phyloP scores from a whole-genome alignment of 176 grass and related monocot genomes.

The Musa troglodytarum region DNA sequence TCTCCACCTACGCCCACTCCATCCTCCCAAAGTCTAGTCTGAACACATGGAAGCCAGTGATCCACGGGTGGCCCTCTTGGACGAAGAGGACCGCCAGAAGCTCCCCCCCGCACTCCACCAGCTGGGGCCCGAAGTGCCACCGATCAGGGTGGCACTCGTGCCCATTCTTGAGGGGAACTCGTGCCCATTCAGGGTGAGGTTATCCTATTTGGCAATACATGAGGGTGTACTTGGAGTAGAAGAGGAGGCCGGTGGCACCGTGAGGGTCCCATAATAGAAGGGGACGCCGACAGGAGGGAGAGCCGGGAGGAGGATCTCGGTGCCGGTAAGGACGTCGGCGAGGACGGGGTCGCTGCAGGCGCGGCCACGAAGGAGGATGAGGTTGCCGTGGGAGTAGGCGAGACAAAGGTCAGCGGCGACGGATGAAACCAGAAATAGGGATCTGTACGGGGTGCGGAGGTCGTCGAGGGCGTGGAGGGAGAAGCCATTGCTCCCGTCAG shows the following conservation, averaged over 20 bases:
- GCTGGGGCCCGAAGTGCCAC: conserved; percentile 25
- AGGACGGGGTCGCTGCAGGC: no score
- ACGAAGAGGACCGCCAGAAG: conserved; percentile 15
- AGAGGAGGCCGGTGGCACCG: conserved; percentile 16
- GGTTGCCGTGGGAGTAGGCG: no score
- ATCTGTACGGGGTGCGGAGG: no score
- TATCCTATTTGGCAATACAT: conserved; percentile 10
- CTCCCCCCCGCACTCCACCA: conserved; percentile 6
- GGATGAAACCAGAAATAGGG: no score
- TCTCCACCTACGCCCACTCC: conserved; percentile 22
- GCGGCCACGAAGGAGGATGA: no score
- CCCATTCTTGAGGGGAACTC: neutral
- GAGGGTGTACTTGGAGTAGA: conserved; percentile 23
- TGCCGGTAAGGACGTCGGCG: no score
- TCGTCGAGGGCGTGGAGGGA: no score
- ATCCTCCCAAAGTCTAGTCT: conserved; percentile 17
- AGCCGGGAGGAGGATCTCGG: no score
- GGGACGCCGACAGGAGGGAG: neutral
- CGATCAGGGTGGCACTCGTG: no score
- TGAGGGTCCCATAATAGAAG: conserved; percentile 23
- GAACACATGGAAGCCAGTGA: neutral
- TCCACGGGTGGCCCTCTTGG: neutral
- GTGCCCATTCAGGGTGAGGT: conserved; percentile 7
- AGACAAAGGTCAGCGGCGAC: no score
- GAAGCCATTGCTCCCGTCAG: no score